These are phyloP conservation scores for Marasmius tenuissimus DNA, from an alignment of 1,284 basidiomycete genomes.

Conservation along the genomic window DNA sequence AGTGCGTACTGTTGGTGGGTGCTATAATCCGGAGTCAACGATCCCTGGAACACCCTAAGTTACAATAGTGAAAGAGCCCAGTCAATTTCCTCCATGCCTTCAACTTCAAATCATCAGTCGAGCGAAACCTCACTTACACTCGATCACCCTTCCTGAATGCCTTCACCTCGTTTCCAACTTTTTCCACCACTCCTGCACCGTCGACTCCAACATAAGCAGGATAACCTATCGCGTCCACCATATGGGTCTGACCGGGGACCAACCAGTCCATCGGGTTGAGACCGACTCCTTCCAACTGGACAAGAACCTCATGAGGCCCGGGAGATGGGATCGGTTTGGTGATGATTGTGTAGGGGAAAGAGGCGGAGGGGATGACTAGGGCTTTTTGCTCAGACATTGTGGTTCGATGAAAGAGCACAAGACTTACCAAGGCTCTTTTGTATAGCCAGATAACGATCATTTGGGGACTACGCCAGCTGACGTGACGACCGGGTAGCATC, in stretches of 20 bases:
- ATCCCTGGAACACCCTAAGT: slow-evolving; percentile 38
- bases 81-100: slow-evolving; percentile 19
- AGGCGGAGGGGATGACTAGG: neutral
- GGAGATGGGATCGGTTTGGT: neutral
- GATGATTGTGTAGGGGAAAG: neutral
- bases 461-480: no score
- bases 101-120: neutral
- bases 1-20: slow-evolving; percentile 53
- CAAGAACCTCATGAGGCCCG: neutral
- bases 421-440: no score
- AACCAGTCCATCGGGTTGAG: neutral
- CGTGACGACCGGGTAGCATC: no score
- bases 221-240: neutral
- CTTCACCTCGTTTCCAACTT: slow-evolving; percentile 48
- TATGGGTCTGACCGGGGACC: neutral
- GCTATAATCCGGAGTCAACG: slow-evolving; percentile 33
- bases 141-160: slow-evolving; percentile 54
- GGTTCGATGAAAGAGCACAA: no score
- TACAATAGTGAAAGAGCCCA: no score
- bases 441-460: no score
- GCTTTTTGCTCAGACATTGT: neutral
- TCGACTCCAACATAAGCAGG: neutral
- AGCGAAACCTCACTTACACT: slow-evolving; percentile 41
- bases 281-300: neutral
- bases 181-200: neutral